Percentiles rank a stretch among this genome's conserved stretches.
phyloP scores from a whole-genome alignment of 1,284 basidiomycete genomes.

The Pseudozyma pruni region DNA sequence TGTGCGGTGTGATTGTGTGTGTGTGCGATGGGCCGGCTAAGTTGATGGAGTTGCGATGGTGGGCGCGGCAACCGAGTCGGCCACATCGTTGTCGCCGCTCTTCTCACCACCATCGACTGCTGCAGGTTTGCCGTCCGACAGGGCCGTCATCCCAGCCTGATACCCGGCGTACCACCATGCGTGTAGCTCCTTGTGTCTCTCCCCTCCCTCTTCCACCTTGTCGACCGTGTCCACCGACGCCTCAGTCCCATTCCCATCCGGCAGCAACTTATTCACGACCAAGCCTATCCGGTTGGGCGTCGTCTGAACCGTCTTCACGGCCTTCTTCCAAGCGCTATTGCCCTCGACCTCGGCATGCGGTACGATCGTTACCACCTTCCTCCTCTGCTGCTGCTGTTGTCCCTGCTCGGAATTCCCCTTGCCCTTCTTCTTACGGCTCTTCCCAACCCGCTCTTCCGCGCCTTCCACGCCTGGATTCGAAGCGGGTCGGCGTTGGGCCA shows the following conservation, averaged over 20 bases:
- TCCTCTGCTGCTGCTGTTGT: neutral
- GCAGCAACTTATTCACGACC: too few relatives aligned
- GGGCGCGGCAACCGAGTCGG: too few relatives aligned
- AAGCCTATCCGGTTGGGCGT: constrained; percentile 26
- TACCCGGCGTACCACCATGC: constrained; percentile 26
- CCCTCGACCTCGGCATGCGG: constrained; percentile 18
- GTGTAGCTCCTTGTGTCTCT: neutral
- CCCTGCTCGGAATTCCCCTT: too few relatives aligned
- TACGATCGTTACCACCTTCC: constrained; percentile 10
- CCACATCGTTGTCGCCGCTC: too few relatives aligned
- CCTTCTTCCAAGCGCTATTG: constrained; percentile 33
- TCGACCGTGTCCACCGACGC: neutral
- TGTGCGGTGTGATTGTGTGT: too few relatives aligned
- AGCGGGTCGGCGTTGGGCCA: neutral
- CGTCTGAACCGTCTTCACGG: constrained; percentile 21
- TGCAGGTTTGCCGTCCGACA: neutral
- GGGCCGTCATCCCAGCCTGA: constrained; percentile 10
- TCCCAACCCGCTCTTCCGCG: neutral
- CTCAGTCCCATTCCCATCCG: too few relatives aligned
- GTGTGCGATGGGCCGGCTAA: too few relatives aligned
- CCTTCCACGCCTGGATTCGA: neutral
- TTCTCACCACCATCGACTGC: too few relatives aligned
- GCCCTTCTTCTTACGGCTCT: too few relatives aligned
- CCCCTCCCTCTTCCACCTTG: neutral
- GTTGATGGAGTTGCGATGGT: too few relatives aligned